Base-by-base conservation (phyloP, 176 grass and related monocot species). In the Musa troglodytarum region DNA sequence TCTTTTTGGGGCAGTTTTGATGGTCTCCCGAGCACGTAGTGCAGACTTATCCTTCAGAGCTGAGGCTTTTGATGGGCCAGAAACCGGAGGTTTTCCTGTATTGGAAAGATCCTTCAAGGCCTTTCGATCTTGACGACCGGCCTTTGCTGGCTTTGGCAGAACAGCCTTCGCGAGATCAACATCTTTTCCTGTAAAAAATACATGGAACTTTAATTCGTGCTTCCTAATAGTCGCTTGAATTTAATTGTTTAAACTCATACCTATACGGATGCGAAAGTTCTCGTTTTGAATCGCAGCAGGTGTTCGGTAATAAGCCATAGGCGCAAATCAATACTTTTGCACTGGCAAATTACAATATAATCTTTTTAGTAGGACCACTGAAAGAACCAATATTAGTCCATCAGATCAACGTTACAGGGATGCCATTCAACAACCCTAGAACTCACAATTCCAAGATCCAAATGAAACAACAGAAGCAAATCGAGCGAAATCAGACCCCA, bases 21-120 rank as follows among this genome's bases (percentile, higher is more conserved):
- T 54, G 49, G 71, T 52, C 56, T 81, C 52, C 63, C 77, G 81
- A 52, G 17, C 83, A 34, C 26, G 58, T 43, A 88, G 49, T 66
- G 65, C 59, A 75, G 78, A 76, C 69, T 69, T 80, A 9, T 82
- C 74, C 76, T 90, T 86, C 68, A 85, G 68, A 79, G 54, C 25
- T 17, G 49, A 28, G 67, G 49, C 66, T 72, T 90, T 79, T 25
- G 51, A 59, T 65, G n/a, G 66, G 69, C 51, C 80, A 34, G 73
- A 69, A 51, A 82, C 50, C 17, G 65, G 80, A 73, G 65, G 80
- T 67, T 82, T 86, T 65, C 64, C 13, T 9, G 80, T 71, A 73
- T 90, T 87, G 69, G 88, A 90, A 52, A 91, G 14, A 80, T 91
- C 77, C 50, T 59, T 54, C 71, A 91, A 77, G n/a, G 88, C 79